phyloP scores from a whole-genome alignment of 2,329 filamentous ascomycete species.

The Aspergillus nomiae region DNA sequence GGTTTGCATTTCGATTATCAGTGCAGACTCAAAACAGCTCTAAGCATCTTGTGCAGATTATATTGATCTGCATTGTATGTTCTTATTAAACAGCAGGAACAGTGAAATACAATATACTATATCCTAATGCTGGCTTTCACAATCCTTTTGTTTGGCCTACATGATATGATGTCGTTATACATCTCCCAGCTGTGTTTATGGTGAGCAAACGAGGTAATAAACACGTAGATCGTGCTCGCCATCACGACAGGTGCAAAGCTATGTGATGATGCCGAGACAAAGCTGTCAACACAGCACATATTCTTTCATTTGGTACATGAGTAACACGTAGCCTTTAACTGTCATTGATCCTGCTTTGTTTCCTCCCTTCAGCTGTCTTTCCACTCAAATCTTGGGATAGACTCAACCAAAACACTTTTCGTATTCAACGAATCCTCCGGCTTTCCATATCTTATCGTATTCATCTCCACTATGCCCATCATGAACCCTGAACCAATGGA shows the following conservation, averaged over 20 bases:
- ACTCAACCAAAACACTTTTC: not conserved
- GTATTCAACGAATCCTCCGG: not conserved
- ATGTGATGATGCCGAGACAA: not conserved
- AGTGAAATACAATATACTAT: no score
- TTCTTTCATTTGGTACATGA: not conserved
- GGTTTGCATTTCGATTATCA: no score
- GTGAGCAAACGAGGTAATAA: not conserved
- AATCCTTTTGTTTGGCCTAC: no score
- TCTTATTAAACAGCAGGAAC: no score
- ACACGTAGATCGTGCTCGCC: not conserved
- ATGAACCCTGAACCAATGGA: not conserved
- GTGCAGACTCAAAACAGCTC: no score
- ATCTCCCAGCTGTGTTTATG: not conserved
- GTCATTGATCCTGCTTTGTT: not conserved
- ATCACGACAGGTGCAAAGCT: not conserved
- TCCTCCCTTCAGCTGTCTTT: not conserved
- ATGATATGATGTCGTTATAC: not conserved
- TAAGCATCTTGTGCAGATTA: no score
- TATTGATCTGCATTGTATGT: no score
- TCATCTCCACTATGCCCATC: not conserved
- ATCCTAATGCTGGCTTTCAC: no score
- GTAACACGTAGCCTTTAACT: not conserved
- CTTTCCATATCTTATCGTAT: not conserved
- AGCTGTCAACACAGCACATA: not conserved
- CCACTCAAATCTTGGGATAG: not conserved